Conservation (phyloP, 352 stramenopile species). For the Phytophthora boehmeriae region DNA sequence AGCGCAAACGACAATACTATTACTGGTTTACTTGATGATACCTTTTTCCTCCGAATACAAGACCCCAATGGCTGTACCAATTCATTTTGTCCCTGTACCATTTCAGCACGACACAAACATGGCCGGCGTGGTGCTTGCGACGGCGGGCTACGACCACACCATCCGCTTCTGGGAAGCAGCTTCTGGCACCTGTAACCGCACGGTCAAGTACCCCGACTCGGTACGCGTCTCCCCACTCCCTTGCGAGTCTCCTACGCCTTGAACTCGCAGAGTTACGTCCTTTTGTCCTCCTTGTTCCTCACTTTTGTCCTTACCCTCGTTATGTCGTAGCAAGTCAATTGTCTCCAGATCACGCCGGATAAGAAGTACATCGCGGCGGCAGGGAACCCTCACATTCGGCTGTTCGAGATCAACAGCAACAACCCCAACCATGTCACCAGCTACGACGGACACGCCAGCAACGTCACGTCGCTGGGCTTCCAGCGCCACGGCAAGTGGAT, state of each 20-base stretch:
- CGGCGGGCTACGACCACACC: constrained; percentile 97
- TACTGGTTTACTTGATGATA: no score
- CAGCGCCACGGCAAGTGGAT: constrained; percentile 97
- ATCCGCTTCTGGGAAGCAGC: constrained; percentile 99
- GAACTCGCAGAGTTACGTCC: not conserved
- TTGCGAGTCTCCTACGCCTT: not conserved
- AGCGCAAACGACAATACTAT: no score
- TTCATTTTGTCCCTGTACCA: no score
- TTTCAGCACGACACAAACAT: constrained; percentile 36
- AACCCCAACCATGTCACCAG: constrained; percentile 95
- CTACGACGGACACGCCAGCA: constrained; percentile 96
- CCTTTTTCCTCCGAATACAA: no score
- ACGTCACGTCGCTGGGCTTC: constrained; percentile 98
- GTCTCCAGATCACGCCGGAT: constrained; percentile 96
- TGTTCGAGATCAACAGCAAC: constrained; percentile 98
- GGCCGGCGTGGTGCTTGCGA: constrained; percentile 95
- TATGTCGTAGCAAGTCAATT: constrained; percentile 92
- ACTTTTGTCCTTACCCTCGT: not conserved
- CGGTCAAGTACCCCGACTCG: constrained; percentile 96
- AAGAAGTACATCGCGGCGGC: constrained; percentile 97
- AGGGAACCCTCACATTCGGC: constrained; percentile 96
- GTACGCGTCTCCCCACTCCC: constrained; percentile 38
- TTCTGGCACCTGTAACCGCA: constrained; percentile 94
- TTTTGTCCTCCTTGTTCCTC: not conserved
- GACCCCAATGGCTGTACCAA: no score